Conservation (phyloP, 441 rosid species). For the Flueggea neowawraea region DNA sequence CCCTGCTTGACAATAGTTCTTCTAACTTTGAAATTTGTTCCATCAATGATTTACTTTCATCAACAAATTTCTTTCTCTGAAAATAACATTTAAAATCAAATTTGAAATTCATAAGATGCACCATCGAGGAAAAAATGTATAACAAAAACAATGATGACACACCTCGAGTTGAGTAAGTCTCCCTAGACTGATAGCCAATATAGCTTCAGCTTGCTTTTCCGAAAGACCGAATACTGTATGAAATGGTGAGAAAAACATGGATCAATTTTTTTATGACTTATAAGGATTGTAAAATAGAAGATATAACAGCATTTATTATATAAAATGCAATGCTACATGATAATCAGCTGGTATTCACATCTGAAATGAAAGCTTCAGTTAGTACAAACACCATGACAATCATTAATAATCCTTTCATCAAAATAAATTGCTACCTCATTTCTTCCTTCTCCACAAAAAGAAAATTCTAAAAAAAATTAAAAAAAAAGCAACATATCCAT, state of each 20-base stretch:
- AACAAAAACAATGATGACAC: neutral
- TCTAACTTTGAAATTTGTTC: slow-evolving; percentile 78
- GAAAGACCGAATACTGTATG: slow-evolving; percentile 69
- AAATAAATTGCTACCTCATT: too few relatives aligned
- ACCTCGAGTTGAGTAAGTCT: slow-evolving; percentile 90
- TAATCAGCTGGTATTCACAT: too few relatives aligned
- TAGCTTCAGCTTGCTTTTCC: slow-evolving; percentile 89
- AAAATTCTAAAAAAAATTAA: too few relatives aligned
- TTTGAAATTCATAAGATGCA: neutral
- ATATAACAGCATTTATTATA: neutral
- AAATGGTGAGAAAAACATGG: slow-evolving; percentile 3
- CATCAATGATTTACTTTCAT: slow-evolving; percentile 63
- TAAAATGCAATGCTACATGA: too few relatives aligned
- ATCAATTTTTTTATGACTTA: neutral
- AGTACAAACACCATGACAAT: too few relatives aligned
- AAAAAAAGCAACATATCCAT: too few relatives aligned
- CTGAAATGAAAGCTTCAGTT: too few relatives aligned
- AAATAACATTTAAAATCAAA: slow-evolving; percentile 5
- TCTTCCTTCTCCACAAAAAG: too few relatives aligned
- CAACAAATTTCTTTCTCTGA: slow-evolving; percentile 76
- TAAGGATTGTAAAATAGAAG: neutral
- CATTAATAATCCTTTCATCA: too few relatives aligned
- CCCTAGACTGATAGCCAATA: slow-evolving; percentile 81
- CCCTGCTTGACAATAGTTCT: slow-evolving; percentile 65
- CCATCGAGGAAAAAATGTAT: neutral